Conservation (phyloP, 169 alveolate genomes). For the Cryptosporidium canis region DNA sequence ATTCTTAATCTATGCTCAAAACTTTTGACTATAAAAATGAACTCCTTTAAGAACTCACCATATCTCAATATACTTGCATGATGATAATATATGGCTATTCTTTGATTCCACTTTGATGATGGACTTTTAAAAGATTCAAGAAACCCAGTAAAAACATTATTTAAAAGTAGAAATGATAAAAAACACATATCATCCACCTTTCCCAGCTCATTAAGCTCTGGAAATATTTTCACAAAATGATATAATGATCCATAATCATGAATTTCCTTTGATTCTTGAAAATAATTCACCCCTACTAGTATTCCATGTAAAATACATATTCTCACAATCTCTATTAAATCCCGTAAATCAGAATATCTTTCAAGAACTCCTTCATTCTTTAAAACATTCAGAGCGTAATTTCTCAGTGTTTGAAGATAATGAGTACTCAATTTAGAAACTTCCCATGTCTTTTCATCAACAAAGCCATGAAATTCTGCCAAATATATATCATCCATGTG, state of each 20-base stretch:
- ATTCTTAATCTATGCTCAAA: conserved; percentile 33
- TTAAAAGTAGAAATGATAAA: conserved; percentile 46
- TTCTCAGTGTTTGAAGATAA: conserved; percentile 15
- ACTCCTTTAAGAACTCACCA: conserved; percentile 21
- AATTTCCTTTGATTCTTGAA: neutral
- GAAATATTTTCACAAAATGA: conserved; percentile 65
- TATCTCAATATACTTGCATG: conserved; percentile 65
- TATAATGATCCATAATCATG: conserved; percentile 17
- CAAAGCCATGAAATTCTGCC: conserved; percentile 71
- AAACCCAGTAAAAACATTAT: conserved; percentile 45
- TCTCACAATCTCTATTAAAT: conserved; percentile 51
- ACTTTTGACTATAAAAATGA: conserved; percentile 1
- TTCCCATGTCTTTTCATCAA: conserved; percentile 62
- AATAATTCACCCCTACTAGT: neutral
- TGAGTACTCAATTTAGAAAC: conserved; percentile 37
- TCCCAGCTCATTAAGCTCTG: conserved; percentile 37
- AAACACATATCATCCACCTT: conserved; percentile 69
- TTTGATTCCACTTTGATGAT: conserved; percentile 42
- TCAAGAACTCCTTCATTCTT: conserved; percentile 26
- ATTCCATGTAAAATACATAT: conserved; percentile 61
- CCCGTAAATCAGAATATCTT: conserved; percentile 53
- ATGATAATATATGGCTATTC: conserved; percentile 36
- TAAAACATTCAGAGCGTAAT: neutral
- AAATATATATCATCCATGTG: conserved; percentile 51
- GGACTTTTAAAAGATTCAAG: conserved; percentile 46